Percentiles rank a stretch among this genome's conserved stretches.
Evolutionary conservation across 768 basidiomycete species (phyloP).

Genomic region (Termitomyces sp.): DNA sequence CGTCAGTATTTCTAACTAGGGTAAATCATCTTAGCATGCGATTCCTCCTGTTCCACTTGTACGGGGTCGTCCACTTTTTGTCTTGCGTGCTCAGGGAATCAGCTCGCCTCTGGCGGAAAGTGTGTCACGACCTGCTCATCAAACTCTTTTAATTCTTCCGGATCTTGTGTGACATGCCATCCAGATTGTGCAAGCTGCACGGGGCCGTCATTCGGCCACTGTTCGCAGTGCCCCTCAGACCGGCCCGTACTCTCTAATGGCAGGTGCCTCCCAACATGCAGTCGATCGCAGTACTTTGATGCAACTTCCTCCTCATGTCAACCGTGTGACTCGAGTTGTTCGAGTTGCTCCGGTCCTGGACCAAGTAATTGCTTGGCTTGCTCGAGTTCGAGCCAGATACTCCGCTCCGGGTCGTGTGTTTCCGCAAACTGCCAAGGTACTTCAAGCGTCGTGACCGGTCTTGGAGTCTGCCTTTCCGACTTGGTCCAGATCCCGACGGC

Average conservation of each 20-base stretch:
- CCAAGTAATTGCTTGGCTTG: slow-evolving; percentile 70
- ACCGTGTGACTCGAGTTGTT: slow-evolving; percentile 70
- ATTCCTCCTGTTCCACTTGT: slow-evolving; percentile 70
- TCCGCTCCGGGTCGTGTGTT: slow-evolving; percentile 62
- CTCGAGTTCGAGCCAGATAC: slow-evolving; percentile 53
- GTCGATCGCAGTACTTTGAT: slow-evolving; percentile 70
- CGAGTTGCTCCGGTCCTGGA: slow-evolving; percentile 71
- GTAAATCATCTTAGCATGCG: slow-evolving; percentile 42
- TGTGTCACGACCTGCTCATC: slow-evolving; percentile 76
- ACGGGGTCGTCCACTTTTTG: slow-evolving; percentile 64
- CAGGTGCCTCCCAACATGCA: slow-evolving; percentile 75
- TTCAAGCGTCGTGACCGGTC: slow-evolving; percentile 54
- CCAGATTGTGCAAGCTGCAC: slow-evolving; percentile 83
- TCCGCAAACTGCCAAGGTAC: slow-evolving; percentile 54
- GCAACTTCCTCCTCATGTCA: slow-evolving; percentile 56
- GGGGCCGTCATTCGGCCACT: slow-evolving; percentile 75
- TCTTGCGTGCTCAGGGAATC: slow-evolving; percentile 60
- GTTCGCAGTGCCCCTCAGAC: slow-evolving; percentile 59
- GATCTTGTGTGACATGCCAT: slow-evolving; percentile 72
- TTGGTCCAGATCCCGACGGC: slow-evolving; percentile 50
- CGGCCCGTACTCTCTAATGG: slow-evolving; percentile 73
- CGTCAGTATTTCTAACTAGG: slow-evolving; percentile 1
- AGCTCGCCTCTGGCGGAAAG: slow-evolving; percentile 65
- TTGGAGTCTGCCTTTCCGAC: slow-evolving; percentile 79
- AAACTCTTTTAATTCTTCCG: slow-evolving; percentile 59